Conservation (phyloP, 2,329 filamentous ascomycete species). For the Cadophora gregata region DNA sequence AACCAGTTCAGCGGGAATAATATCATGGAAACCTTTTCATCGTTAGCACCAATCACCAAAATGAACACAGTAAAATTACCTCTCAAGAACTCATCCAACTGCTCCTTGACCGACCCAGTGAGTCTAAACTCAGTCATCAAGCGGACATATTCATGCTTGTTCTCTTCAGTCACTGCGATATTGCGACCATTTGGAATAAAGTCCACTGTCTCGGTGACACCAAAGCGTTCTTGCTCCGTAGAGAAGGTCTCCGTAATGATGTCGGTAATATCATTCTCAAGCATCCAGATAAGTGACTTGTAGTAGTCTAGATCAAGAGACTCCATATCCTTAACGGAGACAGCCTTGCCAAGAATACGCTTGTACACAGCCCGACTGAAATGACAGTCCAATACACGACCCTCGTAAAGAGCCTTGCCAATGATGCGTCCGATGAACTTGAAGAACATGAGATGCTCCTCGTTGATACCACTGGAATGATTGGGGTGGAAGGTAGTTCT, state of each 20-base stretch:
- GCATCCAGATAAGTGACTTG: constrained; percentile 98
- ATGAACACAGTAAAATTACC: constrained; percentile 55
- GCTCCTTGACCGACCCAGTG: constrained; percentile 88
- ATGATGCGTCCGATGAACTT: constrained; percentile 99
- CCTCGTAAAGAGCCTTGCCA: constrained; percentile 96
- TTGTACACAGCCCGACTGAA: constrained; percentile 99
- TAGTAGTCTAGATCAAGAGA: constrained; percentile 98
- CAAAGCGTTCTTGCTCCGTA: constrained; percentile 92
- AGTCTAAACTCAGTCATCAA: constrained; percentile 94
- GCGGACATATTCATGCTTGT: constrained; percentile 97
- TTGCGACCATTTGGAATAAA: constrained; percentile 87
- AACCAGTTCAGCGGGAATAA: constrained; percentile 91
- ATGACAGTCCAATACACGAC: constrained; percentile 94
- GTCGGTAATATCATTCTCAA: constrained; percentile 97
- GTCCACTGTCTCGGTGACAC: constrained; percentile 85
- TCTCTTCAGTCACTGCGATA: constrained; percentile 93
- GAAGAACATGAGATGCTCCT: constrained; percentile 97
- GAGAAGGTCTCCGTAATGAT: constrained; percentile 97
- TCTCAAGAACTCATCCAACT: constrained; percentile 90
- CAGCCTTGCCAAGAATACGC: constrained; percentile 90
- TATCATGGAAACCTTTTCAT: constrained; percentile 86
- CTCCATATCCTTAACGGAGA: constrained; percentile 99
- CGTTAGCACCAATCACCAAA: constrained; percentile 41
- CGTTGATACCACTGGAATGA: constrained; percentile 90
- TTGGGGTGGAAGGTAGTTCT: constrained; percentile 99